A percentile compares a stretch with the other conserved stretches of the same genome.
These are phyloP conservation scores for Bipolaris sorokiniana DNA, from an alignment of 2,329 filamentous ascomycete genomes.

Conservation along the genomic window DNA sequence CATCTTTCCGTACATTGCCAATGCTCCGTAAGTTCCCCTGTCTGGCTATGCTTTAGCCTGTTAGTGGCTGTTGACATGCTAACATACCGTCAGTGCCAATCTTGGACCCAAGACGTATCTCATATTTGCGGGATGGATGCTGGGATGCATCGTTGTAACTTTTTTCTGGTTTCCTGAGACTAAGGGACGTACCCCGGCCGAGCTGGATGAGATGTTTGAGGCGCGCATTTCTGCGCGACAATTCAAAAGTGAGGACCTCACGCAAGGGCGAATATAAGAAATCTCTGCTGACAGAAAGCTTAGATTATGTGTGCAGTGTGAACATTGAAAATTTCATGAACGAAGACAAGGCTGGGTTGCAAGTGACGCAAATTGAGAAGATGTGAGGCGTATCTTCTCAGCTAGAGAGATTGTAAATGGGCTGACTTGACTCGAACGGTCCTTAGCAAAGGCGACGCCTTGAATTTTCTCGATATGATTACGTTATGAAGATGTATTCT, in stretches of 20 bases:
- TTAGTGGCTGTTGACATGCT: neutral
- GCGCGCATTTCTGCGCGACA: neutral
- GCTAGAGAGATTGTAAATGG: neutral
- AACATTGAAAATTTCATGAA: neutral
- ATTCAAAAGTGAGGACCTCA: neutral
- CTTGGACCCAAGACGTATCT: neutral
- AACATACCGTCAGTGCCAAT: neutral
- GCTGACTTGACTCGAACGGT: neutral
- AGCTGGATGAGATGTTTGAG: neutral
- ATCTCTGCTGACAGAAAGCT: neutral
- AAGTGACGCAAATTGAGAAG: neutral
- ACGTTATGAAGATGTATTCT: neutral
- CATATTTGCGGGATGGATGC: neutral
- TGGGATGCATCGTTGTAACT: neutral
- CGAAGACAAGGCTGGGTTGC: neutral
- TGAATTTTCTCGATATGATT: neutral
- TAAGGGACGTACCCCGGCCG: neutral
- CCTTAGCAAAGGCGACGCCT: neutral
- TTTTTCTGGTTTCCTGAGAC: neutral
- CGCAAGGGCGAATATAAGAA: neutral
- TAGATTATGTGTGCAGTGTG: neutral
- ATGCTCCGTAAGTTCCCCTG: neutral
- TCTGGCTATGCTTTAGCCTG: neutral
- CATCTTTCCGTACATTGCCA: neutral
- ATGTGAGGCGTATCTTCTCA: neutral